Evolutionary conservation across 2,329 filamentous ascomycete genomes (phyloP).

Genomic region (Lasiodiplodia theobromae): DNA sequence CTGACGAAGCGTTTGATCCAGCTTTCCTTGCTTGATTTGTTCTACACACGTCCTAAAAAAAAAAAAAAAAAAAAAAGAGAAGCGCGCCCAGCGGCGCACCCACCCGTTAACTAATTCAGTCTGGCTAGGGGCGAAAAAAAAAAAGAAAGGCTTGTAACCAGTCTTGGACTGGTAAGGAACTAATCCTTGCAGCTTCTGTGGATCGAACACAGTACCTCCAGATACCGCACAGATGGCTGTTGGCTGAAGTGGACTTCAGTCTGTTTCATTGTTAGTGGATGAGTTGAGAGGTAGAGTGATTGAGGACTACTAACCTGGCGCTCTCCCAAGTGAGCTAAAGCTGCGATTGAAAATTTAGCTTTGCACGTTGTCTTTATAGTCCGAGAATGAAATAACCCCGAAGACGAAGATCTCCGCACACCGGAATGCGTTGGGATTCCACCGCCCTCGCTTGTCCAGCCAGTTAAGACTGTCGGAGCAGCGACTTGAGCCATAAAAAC

Average conservation of each 20-base stretch:
- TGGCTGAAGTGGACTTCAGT: constrained; percentile 44
- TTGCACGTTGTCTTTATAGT: background rate
- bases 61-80: background rate
- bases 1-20: too few relatives aligned
- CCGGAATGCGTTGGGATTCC: background rate
- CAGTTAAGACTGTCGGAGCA: background rate
- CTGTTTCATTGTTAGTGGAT: constrained; percentile 1
- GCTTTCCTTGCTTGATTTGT: too few relatives aligned
- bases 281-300: background rate
- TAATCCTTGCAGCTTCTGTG: constrained; percentile 41
- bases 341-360: constrained; percentile 30
- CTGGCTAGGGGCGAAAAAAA: background rate
- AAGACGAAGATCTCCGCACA: background rate
- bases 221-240: constrained; percentile 41
- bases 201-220: constrained; percentile 49
- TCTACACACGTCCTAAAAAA: too few relatives aligned
- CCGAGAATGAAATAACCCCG: background rate
- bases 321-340: constrained; percentile 49
- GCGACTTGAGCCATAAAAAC: too few relatives aligned
- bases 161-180: background rate
- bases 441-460: constrained; percentile 2
- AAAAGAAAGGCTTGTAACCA: constrained; percentile 2
- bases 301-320: constrained; percentile 36
- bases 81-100: too few relatives aligned
- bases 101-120: too few relatives aligned